phyloP scores from a whole-genome alignment of 2,329 filamentous ascomycete species.

The Penicillium expansum region DNA sequence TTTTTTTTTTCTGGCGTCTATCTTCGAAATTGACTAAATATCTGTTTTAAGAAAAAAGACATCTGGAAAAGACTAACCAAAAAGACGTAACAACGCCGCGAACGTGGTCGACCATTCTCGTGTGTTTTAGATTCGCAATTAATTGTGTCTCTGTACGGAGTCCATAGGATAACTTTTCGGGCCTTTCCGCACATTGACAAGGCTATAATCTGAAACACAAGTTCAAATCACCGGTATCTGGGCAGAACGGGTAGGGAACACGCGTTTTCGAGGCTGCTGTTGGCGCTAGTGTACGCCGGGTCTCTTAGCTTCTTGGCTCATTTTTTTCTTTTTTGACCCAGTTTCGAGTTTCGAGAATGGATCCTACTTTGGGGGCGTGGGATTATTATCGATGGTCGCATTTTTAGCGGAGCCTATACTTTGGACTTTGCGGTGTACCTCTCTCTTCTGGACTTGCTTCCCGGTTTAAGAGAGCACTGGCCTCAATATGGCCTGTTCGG shows the following conservation, averaged over 20 bases:
- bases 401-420: constrained; percentile 6
- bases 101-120: no score
- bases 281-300: constrained; percentile 18
- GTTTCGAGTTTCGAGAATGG: constrained; percentile 13
- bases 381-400: constrained; percentile 9
- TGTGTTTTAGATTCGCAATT: not conserved
- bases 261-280: constrained; percentile 23
- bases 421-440: not conserved
- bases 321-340: not conserved
- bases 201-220: constrained; percentile 21
- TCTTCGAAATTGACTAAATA: no score
- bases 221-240: constrained; percentile 12
- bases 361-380: not conserved
- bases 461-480: constrained; percentile 1
- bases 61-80: no score
- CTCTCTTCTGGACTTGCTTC: constrained; percentile 1
- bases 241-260: constrained; percentile 20
- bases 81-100: no score
- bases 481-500: constrained; percentile 4
- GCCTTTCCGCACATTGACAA: constrained; percentile 17
- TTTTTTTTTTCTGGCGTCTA: no score
- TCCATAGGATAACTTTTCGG: not conserved
- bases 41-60: no score
- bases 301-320: constrained; percentile 13
- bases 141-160: not conserved